Conservation (phyloP, 1,284 basidiomycete species). For the Cerioporus squamosus region DNA sequence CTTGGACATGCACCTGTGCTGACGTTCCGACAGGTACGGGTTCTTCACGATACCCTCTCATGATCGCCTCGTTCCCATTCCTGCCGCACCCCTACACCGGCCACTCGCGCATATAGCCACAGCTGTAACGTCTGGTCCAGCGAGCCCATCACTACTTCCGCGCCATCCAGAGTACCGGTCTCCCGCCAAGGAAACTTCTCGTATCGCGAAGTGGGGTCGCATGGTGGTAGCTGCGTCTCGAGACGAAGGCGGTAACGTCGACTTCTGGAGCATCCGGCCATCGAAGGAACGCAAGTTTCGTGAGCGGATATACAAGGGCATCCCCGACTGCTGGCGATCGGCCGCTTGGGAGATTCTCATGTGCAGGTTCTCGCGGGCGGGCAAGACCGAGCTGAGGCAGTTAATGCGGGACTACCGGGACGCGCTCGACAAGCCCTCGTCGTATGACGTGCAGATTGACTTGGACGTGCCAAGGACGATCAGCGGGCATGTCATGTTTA, state of each 20-base stretch:
- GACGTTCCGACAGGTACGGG: slow-evolving; percentile 68
- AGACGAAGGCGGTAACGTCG: slow-evolving; percentile 80
- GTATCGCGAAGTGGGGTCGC: slow-evolving; percentile 87
- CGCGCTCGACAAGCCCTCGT: slow-evolving; percentile 77
- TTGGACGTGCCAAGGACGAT: slow-evolving; percentile 98
- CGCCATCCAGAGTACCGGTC: slow-evolving; percentile 46
- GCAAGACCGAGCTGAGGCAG: slow-evolving; percentile 45
- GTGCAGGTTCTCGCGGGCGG: slow-evolving; percentile 50
- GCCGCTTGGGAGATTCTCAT: slow-evolving; percentile 91
- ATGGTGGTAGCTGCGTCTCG: slow-evolving; percentile 78
- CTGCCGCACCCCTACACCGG: slow-evolving; percentile 64
- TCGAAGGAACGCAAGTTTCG: slow-evolving; percentile 70
- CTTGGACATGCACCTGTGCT: neutral
- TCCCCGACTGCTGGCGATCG: slow-evolving; percentile 94
- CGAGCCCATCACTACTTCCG: slow-evolving; percentile 34
- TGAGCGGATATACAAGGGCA: slow-evolving; percentile 89
- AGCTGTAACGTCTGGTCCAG: slow-evolving; percentile 43
- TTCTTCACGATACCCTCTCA: slow-evolving; percentile 81
- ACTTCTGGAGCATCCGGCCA: slow-evolving; percentile 70
- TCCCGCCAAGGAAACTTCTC: slow-evolving; percentile 65
- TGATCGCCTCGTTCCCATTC: slow-evolving; percentile 75
- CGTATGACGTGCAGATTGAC: slow-evolving; percentile 97
- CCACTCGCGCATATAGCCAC: slow-evolving; percentile 55
- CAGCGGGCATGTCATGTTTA: slow-evolving; percentile 92
- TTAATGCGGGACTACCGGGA: slow-evolving; percentile 64